Conservation (phyloP, 2,329 filamentous ascomycete species). For the Xylariaceae sp. region DNA sequence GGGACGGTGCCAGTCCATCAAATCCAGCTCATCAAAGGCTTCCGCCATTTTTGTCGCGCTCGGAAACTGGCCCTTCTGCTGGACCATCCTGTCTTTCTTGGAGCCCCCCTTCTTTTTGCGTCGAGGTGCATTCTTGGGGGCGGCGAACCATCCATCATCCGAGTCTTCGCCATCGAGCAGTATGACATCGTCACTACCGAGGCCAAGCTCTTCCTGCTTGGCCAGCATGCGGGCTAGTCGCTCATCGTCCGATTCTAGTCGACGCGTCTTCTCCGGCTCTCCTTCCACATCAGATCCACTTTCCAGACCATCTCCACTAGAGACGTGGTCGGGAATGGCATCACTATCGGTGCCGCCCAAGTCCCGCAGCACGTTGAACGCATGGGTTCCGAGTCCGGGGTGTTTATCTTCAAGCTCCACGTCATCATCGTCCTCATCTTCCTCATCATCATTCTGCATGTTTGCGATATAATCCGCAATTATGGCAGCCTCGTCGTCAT, state of each 20-base stretch:
- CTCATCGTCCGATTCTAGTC: constrained; percentile 45
- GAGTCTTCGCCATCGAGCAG: constrained; percentile 43
- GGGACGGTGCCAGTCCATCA: constrained; percentile 74
- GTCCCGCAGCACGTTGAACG: constrained; percentile 28
- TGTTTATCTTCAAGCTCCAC: constrained; percentile 16
- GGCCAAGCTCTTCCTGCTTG: constrained; percentile 56
- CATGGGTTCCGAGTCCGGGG: constrained; percentile 14
- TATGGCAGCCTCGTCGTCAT: constrained; percentile 45
- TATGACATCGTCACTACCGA: constrained; percentile 50
- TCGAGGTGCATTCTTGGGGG: constrained; percentile 14
- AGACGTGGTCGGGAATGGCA: constrained; percentile 18
- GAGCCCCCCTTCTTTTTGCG: constrained; percentile 22
- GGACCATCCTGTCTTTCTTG: constrained; percentile 17
- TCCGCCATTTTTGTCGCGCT: constrained; percentile 37
- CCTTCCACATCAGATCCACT: constrained; percentile 28
- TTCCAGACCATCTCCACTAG: constrained; percentile 19
- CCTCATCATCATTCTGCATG: constrained; percentile 34
- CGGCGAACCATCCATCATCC: constrained; percentile 24
- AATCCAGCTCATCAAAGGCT: constrained; percentile 63
- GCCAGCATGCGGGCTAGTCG: constrained; percentile 52
- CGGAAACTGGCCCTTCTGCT: constrained; percentile 26
- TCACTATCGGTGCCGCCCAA: constrained; percentile 37
- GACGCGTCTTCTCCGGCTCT: constrained; percentile 28
- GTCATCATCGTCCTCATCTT: constrained; percentile 18
- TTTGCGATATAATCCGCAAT: constrained; percentile 67